Evolutionary conservation across 176 grass and related monocot species (phyloP).

Genomic region (Triticum monococcum): DNA sequence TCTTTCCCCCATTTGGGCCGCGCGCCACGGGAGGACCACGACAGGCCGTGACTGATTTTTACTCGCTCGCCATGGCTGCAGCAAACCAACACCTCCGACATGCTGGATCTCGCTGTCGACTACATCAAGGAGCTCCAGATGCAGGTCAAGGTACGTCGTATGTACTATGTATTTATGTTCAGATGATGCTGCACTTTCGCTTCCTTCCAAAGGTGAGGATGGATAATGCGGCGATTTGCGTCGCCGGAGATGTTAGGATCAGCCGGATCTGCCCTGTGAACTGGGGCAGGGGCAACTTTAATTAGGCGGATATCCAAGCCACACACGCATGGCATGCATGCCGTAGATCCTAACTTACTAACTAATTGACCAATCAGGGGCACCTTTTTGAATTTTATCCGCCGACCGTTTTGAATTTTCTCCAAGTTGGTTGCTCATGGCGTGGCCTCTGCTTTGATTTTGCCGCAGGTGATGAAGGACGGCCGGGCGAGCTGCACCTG

Average conservation of each 20-base stretch:
- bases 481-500: conserved; percentile 64
- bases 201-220: background rate
- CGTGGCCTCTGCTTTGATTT: background rate
- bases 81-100: conserved; percentile 99
- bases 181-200: background rate
- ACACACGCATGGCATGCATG: background rate
- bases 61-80: conserved; percentile 14
- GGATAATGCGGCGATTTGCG: background rate
- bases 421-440: background rate
- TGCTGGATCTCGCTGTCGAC: conserved; percentile 93
- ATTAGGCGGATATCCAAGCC: conserved; percentile 18
- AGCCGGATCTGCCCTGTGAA: conserved; percentile 29
- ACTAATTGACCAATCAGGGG: background rate
- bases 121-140: conserved; percentile 98
- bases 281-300: conserved; percentile 35
- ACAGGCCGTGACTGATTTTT: background rate
- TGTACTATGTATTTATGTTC: background rate
- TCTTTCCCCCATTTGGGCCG: background rate
- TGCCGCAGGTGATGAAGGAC: conserved; percentile 57
- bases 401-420: background rate
- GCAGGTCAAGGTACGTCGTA: conserved; percentile 69
- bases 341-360: background rate
- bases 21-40: conserved; percentile 21
- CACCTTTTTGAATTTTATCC: background rate
- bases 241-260: background rate